phyloP scores from a whole-genome alignment of 306 rosid genomes.

The Trifolium subterraneum region DNA sequence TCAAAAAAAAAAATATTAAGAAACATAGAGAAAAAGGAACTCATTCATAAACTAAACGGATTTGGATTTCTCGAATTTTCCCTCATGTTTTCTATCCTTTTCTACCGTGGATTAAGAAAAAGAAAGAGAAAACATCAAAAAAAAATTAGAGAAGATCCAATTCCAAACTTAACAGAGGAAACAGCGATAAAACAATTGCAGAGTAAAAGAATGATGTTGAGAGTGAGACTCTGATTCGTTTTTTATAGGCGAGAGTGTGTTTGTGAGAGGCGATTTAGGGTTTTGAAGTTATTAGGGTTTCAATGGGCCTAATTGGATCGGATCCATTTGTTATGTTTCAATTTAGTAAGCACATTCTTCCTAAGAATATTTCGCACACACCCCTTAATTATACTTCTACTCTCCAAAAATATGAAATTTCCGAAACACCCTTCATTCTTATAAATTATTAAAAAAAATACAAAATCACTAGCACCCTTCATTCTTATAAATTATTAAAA shows the following conservation, averaged over 20 bases:
- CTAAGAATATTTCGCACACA: background rate
- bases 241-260: constrained; percentile 37
- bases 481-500: no score
- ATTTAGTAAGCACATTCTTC: no score
- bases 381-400: background rate
- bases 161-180: no score
- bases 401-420: no score
- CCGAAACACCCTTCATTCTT: background rate
- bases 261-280: constrained; percentile 28
- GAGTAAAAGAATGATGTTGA: background rate
- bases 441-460: no score
- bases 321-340: background rate
- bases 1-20: background rate
- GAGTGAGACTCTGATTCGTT: background rate
- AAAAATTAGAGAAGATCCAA: no score
- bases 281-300: background rate
- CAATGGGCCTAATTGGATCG: background rate
- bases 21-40: background rate
- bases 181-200: background rate
- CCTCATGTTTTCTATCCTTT: no score
- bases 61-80: no score
- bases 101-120: no score
- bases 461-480: no score
- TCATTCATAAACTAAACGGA: background rate
- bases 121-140: no score